Evolutionary conservation across 139 green algal species (phyloP).

Genomic region (Penium margaritaceum): DNA sequence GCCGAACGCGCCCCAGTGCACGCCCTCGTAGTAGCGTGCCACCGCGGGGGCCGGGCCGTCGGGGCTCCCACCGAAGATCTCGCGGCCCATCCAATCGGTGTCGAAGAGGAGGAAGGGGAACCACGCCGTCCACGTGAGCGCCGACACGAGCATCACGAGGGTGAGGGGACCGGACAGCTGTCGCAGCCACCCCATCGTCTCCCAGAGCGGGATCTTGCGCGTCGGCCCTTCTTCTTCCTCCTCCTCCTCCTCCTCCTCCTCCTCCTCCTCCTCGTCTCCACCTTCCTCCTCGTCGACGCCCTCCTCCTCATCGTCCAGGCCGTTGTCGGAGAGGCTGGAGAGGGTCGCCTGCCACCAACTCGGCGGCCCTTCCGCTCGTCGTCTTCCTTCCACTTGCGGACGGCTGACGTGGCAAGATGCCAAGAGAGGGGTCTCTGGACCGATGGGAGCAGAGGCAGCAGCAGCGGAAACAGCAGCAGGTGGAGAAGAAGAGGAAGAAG

Average conservation of each 20-base stretch:
- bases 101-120: slow-evolving; percentile 49
- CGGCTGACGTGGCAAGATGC: no score
- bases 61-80: slow-evolving; percentile 26
- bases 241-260: slow-evolving; percentile 36
- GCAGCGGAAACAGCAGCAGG: no score
- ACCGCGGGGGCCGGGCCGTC: no score
- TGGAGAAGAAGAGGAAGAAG: no score
- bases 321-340: no score
- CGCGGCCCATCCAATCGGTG: slow-evolving; percentile 44
- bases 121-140: slow-evolving; percentile 37
- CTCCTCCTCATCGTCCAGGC: no score
- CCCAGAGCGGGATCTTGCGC: slow-evolving; percentile 2
- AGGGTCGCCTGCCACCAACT: no score
- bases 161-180: slow-evolving; percentile 22
- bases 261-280: slow-evolving; percentile 14
- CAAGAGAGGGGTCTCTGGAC: no score
- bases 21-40: no score
- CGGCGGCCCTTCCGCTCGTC: no score
- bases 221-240: slow-evolving; percentile 34
- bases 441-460: no score
- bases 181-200: slow-evolving; percentile 11
- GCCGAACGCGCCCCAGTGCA: slow-evolving; percentile 36
- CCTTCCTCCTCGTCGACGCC: neutral
- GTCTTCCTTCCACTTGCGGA: no score
- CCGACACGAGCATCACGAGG: slow-evolving; percentile 32